Evolutionary conservation across 177 flowering plant species (phyloP).

Genomic region (Vitis hybrid): DNA sequence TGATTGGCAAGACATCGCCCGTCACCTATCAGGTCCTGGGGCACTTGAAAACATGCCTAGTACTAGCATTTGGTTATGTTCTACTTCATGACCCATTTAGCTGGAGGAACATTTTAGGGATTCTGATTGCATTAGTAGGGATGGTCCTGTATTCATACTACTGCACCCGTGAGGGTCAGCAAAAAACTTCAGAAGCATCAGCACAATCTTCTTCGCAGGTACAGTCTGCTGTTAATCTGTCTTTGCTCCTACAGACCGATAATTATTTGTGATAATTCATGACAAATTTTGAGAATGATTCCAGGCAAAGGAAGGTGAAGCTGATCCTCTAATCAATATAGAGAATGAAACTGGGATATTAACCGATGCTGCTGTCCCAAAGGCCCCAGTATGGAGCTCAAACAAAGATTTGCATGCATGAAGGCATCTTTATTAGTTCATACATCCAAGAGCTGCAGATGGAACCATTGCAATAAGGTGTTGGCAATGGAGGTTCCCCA

Average conservation of each 20-base stretch:
- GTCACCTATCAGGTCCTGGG: slow-evolving; percentile 98
- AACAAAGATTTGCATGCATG: slow-evolving; percentile 83
- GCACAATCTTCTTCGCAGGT: background rate
- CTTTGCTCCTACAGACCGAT: background rate
- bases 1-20: slow-evolving; percentile 95
- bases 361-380: slow-evolving; percentile 44
- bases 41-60: slow-evolving; percentile 92
- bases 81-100: slow-evolving; percentile 85
- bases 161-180: slow-evolving; percentile 72
- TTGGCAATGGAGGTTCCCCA: too few species aligned
- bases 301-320: slow-evolving; percentile 76
- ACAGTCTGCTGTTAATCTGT: background rate
- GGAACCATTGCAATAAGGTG: too few species aligned
- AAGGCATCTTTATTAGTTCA: slow-evolving; percentile 5
- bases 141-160: slow-evolving; percentile 87
- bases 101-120: slow-evolving; percentile 92
- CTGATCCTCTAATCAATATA: slow-evolving; percentile 63
- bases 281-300: slow-evolving; percentile 4
- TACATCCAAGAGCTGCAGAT: too few species aligned
- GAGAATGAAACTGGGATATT: slow-evolving; percentile 61
- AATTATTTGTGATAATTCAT: too few species aligned
- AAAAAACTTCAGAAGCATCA: slow-evolving; percentile 66
- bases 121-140: slow-evolving; percentile 79
- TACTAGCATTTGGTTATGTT: slow-evolving; percentile 88
- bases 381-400: slow-evolving; percentile 69